Conservation (phyloP, 2,329 filamentous ascomycete genomes). For the Huntiella abstrusa region DNA sequence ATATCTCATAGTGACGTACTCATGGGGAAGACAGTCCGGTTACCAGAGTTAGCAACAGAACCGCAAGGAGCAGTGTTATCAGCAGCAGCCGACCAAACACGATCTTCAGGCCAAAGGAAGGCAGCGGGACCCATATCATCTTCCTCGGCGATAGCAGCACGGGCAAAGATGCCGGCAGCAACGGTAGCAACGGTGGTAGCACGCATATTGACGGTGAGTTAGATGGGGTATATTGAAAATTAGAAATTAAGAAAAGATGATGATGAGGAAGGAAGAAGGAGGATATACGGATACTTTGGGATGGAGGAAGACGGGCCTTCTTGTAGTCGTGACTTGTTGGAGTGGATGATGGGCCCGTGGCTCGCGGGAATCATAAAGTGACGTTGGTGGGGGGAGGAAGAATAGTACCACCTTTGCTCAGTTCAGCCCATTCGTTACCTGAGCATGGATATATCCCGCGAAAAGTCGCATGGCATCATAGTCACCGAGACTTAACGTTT, state of each 20-base stretch:
- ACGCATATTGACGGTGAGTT: neutral
- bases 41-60: constrained; percentile 25
- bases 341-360: neutral
- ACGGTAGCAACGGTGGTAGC: constrained; percentile 1
- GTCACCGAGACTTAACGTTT: too few species aligned
- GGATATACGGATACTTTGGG: neutral
- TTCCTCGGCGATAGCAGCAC: constrained; percentile 7
- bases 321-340: neutral
- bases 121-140: constrained; percentile 33
- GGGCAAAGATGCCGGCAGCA: constrained; percentile 10
- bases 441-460: too few species aligned
- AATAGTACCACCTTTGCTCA: too few species aligned
- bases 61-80: constrained; percentile 42
- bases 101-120: constrained; percentile 41
- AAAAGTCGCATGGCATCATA: too few species aligned
- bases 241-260: neutral
- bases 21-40: constrained; percentile 37
- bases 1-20: constrained; percentile 19
- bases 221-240: neutral
- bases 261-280: neutral
- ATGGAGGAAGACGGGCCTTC: neutral
- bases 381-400: too few species aligned
- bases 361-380: too few species aligned
- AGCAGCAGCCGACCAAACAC: constrained; percentile 31
- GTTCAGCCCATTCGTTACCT: too few species aligned